Base-by-base conservation (phyloP, 768 basidiomycete genomes). In the Amanita polypyramis region DNA sequence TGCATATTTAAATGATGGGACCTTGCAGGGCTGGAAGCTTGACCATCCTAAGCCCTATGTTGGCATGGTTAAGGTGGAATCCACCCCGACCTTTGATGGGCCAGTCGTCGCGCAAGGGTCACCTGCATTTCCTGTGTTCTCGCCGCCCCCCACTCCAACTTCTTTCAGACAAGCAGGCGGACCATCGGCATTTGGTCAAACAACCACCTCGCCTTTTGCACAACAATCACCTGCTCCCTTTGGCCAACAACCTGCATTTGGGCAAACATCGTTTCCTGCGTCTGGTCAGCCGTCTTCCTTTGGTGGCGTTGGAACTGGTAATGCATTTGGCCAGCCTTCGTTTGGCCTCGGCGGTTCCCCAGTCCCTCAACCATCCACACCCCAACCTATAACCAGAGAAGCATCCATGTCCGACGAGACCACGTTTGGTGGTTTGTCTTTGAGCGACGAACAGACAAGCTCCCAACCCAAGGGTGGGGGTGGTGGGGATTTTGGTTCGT, bases 1-100 rank as follows among this genome's bases (percentile, higher is more conserved):
- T 59, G 80, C 77, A 2, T 89, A 85, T 61, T 71, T 85, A 9
- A 86, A 80, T 46, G 87, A 91, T 56, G 87, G 87, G 15, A 85
- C 85, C 0, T 47, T 91, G 19, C 74, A 79, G 41, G 87, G 70
- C 3, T 91, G 87, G 85, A 69, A 79, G 58, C 57, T 84, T 17
- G 74, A 85, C 32, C 77, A 82, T 57, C 65, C 69, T 6, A 73
- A 72, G 35, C 65, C 73, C 6, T 89, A 87, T 56, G 64, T 70
- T 35, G 77, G 77, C 23, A 77, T 87, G 72, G 58, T 71, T 5
- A 56, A 62, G 7, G 32, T 59, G 11, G 53, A 35, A 25, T 11
- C 20, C 17, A 9, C 12, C 23, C 10, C 47, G 20, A 21, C 21
- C n/a, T 34, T 25, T 4, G 11, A 17, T 42, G 47, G 36, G 15